These are phyloP conservation scores for Posidonia australis DNA, from an alignment of 106 monocot genomes.

Conservation along the genomic window DNA sequence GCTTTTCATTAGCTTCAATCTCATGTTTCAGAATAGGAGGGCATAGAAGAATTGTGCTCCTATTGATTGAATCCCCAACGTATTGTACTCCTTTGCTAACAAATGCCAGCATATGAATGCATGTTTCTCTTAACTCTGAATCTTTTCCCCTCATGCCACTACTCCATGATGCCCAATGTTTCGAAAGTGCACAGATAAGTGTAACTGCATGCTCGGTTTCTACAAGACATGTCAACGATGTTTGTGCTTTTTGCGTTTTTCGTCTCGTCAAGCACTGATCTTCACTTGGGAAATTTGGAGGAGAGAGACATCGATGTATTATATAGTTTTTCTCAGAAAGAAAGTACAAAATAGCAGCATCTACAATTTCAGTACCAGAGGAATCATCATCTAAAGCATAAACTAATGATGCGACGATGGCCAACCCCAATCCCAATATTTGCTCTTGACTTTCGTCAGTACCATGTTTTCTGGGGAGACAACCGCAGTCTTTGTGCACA, in stretches of 20 bases:
- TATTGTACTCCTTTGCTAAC: constrained; percentile 53
- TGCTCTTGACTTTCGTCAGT: constrained; percentile 21
- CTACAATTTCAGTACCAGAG: constrained; percentile 36
- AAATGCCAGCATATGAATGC: constrained; percentile 79
- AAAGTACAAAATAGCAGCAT: constrained; percentile 38
- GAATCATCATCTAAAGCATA: constrained; percentile 45
- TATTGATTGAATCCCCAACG: constrained; percentile 27
- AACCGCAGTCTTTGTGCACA: constrained; percentile 13
- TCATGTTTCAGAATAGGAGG: constrained; percentile 52
- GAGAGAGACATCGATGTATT: constrained; percentile 44
- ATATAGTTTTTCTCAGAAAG: constrained; percentile 46
- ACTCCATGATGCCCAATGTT: constrained; percentile 34
- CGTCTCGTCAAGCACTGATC: constrained; percentile 39
- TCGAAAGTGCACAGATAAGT: constrained; percentile 56
- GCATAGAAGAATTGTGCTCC: constrained; percentile 21
- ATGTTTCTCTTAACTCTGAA: constrained; percentile 47
- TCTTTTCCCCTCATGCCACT: constrained; percentile 47
- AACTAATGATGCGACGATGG: constrained; percentile 53
- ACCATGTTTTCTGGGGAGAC: not conserved
- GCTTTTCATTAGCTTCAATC: constrained; percentile 24
- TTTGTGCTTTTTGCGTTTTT: constrained; percentile 17
- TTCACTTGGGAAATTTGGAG: constrained; percentile 28
- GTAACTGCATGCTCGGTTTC: constrained; percentile 47
- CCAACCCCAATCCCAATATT: constrained; percentile 43
- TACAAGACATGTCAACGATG: constrained; percentile 43